phyloP scores from a whole-genome alignment of 2,329 filamentous ascomycete species.

The Colletotrichum sp. region DNA sequence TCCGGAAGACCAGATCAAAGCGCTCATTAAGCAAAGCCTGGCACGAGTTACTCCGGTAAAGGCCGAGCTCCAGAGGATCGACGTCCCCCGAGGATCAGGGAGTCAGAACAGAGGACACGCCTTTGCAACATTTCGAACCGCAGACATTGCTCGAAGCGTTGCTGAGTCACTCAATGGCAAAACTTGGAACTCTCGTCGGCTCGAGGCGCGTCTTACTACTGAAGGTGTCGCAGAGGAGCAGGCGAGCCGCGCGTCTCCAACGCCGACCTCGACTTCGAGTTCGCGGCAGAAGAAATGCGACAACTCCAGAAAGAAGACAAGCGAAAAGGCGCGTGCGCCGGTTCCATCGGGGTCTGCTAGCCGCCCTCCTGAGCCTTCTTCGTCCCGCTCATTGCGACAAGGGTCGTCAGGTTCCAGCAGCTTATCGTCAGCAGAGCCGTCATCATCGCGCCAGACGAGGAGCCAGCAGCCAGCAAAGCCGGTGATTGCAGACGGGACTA shows the following conservation, averaged over 20 bases:
- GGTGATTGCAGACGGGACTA: background rate
- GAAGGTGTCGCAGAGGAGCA: background rate
- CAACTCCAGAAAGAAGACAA: background rate
- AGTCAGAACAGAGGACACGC: background rate
- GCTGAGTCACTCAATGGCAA: background rate
- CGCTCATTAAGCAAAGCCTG: background rate
- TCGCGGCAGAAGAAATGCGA: background rate
- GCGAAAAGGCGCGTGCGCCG: background rate
- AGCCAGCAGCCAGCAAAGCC: background rate
- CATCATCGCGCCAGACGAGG: background rate
- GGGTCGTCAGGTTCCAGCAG: background rate
- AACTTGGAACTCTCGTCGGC: background rate
- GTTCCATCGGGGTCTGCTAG: background rate
- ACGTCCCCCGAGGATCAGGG: background rate
- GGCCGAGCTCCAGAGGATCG: constrained; percentile 6
- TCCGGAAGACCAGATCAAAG: constrained; percentile 6
- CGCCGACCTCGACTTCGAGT: background rate
- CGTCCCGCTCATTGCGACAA: background rate
- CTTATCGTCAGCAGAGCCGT: background rate
- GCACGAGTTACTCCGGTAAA: background rate
- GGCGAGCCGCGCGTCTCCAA: background rate
- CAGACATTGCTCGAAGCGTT: background rate
- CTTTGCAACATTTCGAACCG: constrained; percentile 5
- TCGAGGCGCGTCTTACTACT: background rate
- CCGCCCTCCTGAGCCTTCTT: background rate